A percentile compares a stretch with the other conserved stretches of the same genome.
These are phyloP conservation scores for Lagenidium giganteum DNA, from an alignment of 352 stramenopile genomes.

Conservation along the genomic window DNA sequence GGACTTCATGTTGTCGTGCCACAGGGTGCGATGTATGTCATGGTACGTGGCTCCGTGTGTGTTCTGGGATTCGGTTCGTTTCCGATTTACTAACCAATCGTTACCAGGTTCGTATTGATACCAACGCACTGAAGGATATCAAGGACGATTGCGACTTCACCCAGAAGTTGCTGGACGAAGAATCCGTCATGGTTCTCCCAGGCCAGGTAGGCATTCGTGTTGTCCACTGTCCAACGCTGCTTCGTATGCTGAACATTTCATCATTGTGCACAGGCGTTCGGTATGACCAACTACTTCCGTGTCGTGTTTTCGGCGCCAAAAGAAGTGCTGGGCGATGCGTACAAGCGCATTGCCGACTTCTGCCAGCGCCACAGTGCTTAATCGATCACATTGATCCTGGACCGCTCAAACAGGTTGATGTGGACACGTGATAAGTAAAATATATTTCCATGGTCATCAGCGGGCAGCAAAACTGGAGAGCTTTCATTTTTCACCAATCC, in stretches of 20 bases:
- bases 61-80: no score
- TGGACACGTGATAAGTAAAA: no score
- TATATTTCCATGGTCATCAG: no score
- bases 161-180: slow-evolving; percentile 91
- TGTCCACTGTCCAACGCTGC: no score
- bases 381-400: no score
- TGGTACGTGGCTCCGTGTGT: slow-evolving; percentile 65
- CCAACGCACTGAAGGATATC: slow-evolving; percentile 68
- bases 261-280: slow-evolving; percentile 32
- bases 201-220: slow-evolving; percentile 50
- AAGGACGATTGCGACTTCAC: slow-evolving; percentile 92
- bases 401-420: no score
- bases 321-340: slow-evolving; percentile 57
- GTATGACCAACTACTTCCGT: slow-evolving; percentile 67
- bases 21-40: slow-evolving; percentile 95
- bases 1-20: slow-evolving; percentile 85
- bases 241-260: no score
- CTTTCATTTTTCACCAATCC: no score
- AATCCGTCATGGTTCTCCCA: slow-evolving; percentile 94
- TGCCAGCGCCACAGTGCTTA: slow-evolving; percentile 53
- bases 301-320: slow-evolving; percentile 69
- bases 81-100: no score
- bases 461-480: no score
- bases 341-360: slow-evolving; percentile 51
- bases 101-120: slow-evolving; percentile 27